phyloP scores from a whole-genome alignment of 2,329 filamentous ascomycete species.

The Juglanconis oblonga region DNA sequence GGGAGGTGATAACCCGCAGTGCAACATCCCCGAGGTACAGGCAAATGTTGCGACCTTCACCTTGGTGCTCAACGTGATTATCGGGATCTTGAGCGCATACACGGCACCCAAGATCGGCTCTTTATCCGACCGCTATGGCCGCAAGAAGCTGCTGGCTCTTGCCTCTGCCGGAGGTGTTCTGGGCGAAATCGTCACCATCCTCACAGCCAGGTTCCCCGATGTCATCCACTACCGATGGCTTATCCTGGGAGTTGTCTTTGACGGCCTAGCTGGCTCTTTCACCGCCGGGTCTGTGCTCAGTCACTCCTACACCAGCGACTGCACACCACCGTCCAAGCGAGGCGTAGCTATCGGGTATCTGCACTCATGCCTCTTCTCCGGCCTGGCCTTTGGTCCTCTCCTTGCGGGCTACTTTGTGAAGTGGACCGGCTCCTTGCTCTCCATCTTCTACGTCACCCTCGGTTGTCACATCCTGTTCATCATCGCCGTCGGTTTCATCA shows the following conservation, averaged over 20 bases:
- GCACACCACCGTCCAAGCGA: conserved; percentile 74
- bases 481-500: conserved; percentile 63
- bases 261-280: conserved; percentile 86
- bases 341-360: conserved; percentile 86
- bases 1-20: conserved; percentile 73
- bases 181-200: conserved; percentile 72
- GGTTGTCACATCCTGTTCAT: conserved; percentile 73
- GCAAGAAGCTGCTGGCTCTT: conserved; percentile 70
- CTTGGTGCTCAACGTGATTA: conserved; percentile 69
- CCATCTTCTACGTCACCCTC: conserved; percentile 81
- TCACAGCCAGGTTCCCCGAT: conserved; percentile 74
- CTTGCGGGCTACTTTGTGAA: conserved; percentile 77
- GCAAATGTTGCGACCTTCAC: conserved; percentile 74
- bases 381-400: conserved; percentile 84
- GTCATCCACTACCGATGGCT: conserved; percentile 74
- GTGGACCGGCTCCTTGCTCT: conserved; percentile 69
- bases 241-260: conserved; percentile 70
- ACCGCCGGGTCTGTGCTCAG: conserved; percentile 73
- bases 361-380: conserved; percentile 82
- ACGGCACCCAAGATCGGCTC: conserved; percentile 79
- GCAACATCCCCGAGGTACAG: conserved; percentile 75
- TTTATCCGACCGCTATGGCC: conserved; percentile 82
- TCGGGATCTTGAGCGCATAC: conserved; percentile 75
- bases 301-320: conserved; percentile 88
- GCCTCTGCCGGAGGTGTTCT: conserved; percentile 72